phyloP scores from a whole-genome alignment of 2,329 filamentous ascomycete genomes.

The Pseudogymnoascus sp. region DNA sequence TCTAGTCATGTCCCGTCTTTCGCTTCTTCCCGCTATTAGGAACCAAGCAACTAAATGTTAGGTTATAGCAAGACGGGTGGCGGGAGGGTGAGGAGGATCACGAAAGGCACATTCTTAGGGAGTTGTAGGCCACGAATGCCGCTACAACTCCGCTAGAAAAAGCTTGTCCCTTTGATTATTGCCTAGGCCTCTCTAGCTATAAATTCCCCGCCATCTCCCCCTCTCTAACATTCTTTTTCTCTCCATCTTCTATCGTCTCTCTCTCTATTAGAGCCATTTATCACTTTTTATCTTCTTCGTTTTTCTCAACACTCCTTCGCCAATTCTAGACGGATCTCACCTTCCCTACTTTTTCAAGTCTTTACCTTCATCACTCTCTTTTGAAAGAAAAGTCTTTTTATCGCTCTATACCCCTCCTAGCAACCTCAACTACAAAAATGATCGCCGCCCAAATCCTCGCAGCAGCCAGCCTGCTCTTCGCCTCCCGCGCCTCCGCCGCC shows the following conservation, averaged over 20 bases:
- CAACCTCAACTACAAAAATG: neutral
- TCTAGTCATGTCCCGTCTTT: neutral
- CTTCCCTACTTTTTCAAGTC: neutral
- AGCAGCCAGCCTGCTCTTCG: neutral
- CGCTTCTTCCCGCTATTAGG: neutral
- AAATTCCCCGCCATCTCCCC: neutral
- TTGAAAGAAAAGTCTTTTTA: neutral
- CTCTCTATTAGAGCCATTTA: neutral
- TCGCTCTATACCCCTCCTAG: neutral
- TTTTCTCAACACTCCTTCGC: neutral
- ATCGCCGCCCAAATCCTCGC: neutral
- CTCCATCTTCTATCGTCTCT: neutral
- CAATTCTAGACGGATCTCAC: neutral
- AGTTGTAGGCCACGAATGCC: neutral
- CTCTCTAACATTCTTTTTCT: neutral
- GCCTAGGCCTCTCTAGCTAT: neutral
- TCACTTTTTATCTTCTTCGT: neutral
- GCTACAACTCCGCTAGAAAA: neutral
- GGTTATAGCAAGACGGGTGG: neutral
- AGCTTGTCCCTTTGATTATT: neutral
- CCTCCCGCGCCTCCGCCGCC: neutral
- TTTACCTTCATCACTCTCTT: neutral
- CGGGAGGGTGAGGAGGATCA: neutral
- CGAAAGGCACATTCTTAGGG: no score
- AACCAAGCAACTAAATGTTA: neutral